Evolutionary conservation across 805 yeast genomes (phyloP).

Genomic region (Hanseniaspora jakobsenii): DNA sequence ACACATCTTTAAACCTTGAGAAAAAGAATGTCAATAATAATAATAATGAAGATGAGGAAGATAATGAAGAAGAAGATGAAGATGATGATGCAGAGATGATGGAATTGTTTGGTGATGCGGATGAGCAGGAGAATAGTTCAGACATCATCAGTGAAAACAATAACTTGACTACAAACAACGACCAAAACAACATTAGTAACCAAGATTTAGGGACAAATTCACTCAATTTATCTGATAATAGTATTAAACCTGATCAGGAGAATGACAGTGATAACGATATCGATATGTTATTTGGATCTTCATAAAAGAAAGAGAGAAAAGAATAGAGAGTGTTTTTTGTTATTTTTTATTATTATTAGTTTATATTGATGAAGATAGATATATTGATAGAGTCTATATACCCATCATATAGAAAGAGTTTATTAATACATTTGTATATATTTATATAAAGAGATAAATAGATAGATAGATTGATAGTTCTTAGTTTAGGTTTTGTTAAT

Average conservation of each 20-base stretch:
- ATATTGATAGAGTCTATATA: no score
- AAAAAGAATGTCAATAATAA: slow-evolving; percentile 1
- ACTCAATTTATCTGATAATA: not conserved
- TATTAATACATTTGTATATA: no score
- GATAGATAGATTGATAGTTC: no score
- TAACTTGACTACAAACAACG: not conserved
- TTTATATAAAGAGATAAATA: no score
- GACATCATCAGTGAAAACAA: not conserved
- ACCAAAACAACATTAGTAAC: not conserved
- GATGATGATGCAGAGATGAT: slow-evolving; percentile 12
- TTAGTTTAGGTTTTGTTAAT: no score
- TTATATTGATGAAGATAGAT: no score
- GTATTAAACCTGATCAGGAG: not conserved
- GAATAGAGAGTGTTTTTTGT: no score
- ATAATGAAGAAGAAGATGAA: not conserved
- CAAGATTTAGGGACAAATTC: not conserved
- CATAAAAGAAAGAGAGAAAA: not conserved
- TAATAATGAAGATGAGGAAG: not conserved
- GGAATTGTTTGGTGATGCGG: slow-evolving; percentile 13
- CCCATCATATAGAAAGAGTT: no score
- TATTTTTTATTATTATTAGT: no score
- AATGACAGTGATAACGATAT: not conserved
- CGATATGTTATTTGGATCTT: not conserved
- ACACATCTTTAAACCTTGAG: no score
- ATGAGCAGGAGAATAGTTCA: not conserved